A percentile compares a stretch with the other conserved stretches of the same genome.
These are phyloP conservation scores for Chamaecrista fasciculata DNA, from an alignment of 306 rosid genomes.

Conservation along the genomic window DNA sequence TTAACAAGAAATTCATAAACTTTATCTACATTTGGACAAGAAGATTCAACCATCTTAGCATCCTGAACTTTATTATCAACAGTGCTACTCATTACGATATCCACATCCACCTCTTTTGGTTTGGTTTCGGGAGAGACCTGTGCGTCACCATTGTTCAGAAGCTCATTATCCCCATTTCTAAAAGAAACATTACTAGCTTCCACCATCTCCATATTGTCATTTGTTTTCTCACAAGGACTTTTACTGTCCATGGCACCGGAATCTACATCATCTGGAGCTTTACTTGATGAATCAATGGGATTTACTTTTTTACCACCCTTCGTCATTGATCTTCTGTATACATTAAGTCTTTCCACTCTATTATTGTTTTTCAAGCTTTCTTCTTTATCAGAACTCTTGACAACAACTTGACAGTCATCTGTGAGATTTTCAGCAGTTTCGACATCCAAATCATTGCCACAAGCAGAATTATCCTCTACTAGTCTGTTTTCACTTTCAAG, in stretches of 20 bases:
- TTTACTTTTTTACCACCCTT: conserved; percentile 68
- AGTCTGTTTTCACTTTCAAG: conserved; percentile 49
- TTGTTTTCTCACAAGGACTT: conserved; percentile 44
- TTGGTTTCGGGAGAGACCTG: conserved; percentile 45
- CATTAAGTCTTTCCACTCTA: conserved; percentile 58
- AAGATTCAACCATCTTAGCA: conserved; percentile 47
- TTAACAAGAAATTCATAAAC: conserved; percentile 77
- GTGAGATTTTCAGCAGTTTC: conserved; percentile 46
- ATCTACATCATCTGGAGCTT: conserved; percentile 42
- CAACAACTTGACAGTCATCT: conserved; percentile 47
- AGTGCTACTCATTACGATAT: conserved; percentile 38
- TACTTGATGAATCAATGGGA: conserved; percentile 38
- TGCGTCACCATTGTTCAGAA: conserved; percentile 45
- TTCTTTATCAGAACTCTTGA: conserved; percentile 48
- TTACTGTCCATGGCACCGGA: conserved; percentile 37
- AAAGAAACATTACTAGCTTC: conserved; percentile 42
- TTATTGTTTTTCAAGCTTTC: conserved; percentile 45
- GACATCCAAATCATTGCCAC: conserved; percentile 55
- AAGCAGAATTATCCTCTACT: conserved; percentile 49
- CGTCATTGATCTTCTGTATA: conserved; percentile 63
- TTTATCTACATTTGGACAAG: conserved; percentile 45
- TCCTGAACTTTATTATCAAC: conserved; percentile 53
- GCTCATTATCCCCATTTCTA: conserved; percentile 43
- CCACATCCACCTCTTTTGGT: conserved; percentile 45
- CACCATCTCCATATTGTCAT: conserved; percentile 40